phyloP scores from a whole-genome alignment of 1,139 yeast species.

The Suhomyces atakaporum region DNA sequence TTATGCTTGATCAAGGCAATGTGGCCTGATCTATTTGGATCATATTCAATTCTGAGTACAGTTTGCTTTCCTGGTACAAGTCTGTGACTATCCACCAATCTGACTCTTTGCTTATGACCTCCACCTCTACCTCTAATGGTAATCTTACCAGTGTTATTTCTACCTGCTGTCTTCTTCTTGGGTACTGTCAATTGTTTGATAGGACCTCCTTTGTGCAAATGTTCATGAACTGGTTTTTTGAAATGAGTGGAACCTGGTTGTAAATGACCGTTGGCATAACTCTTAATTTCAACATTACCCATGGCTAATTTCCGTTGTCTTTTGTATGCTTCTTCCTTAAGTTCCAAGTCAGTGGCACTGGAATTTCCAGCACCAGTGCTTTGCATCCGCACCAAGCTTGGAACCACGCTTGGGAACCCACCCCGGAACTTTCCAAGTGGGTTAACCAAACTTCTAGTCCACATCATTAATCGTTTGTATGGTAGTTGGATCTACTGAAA shows the following conservation, averaged over 20 bases:
- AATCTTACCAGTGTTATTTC: constrained; percentile 86
- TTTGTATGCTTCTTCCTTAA: constrained; percentile 70
- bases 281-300: constrained; percentile 70
- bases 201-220: constrained; percentile 85
- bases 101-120: constrained; percentile 86
- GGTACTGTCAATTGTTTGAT: constrained; percentile 73
- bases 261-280: constrained; percentile 67
- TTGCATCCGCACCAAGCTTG: constrained; percentile 8
- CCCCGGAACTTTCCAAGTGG: constrained; percentile 8
- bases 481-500: constrained; percentile 3
- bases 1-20: constrained; percentile 79
- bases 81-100: constrained; percentile 80
- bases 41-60: constrained; percentile 90
- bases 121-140: constrained; percentile 97
- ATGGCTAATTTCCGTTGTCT: constrained; percentile 74
- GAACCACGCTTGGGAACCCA: constrained; percentile 5
- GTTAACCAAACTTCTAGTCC: constrained; percentile 12
- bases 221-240: constrained; percentile 83
- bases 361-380: constrained; percentile 3
- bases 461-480: constrained; percentile 3
- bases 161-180: constrained; percentile 77
- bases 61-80: constrained; percentile 67
- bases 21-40: constrained; percentile 93
- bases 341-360: constrained; percentile 68
- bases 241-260: constrained; percentile 92